A percentile compares a stretch with the other conserved stretches of the same genome.
Conservation (phyloP, 179 eudicot genomes). For the Corrigiola litoralis region DNA sequence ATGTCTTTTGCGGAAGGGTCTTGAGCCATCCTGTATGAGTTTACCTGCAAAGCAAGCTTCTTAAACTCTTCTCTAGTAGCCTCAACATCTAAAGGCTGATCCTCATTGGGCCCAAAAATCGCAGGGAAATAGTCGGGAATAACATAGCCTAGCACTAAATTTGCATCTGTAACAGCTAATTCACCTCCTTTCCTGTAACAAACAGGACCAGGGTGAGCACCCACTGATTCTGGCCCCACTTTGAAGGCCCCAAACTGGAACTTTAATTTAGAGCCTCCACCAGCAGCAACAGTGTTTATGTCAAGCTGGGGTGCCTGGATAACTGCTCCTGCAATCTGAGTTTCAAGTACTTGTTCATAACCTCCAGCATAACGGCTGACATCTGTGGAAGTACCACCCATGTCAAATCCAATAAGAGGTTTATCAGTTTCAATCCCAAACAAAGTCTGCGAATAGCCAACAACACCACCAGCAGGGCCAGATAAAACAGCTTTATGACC, state of each 20-base stretch:
- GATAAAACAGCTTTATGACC: constrained; percentile 98
- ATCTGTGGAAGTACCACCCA: constrained; percentile 99
- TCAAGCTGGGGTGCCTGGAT: constrained; percentile 99
- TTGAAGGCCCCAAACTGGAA: constrained; percentile 93
- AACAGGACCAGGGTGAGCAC: constrained; percentile 98
- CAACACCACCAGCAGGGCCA: constrained; percentile 99
- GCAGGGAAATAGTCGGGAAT: constrained; percentile 92
- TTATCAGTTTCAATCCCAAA: constrained; percentile 80
- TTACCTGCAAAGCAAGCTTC: constrained; percentile 75
- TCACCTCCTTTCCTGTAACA: constrained; percentile 98
- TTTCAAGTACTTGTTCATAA: constrained; percentile 91
- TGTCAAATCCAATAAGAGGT: constrained; percentile 95
- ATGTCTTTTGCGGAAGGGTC: constrained; percentile 69
- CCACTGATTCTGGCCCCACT: constrained; percentile 97
- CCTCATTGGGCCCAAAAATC: constrained; percentile 88
- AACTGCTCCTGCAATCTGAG: constrained; percentile 92
- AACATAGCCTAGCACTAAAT: constrained; percentile 75
- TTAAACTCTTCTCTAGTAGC: constrained; percentile 68
- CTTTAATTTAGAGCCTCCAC: constrained; percentile 93
- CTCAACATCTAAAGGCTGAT: constrained; percentile 75
- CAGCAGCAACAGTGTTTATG: constrained; percentile 96
- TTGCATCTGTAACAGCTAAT: constrained; percentile 93
- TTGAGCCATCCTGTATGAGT: constrained; percentile 67
- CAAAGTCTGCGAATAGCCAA: constrained; percentile 92
- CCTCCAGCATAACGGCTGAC: constrained; percentile 96